Evolutionary conservation across 1,139 yeast genomes (phyloP).

Genomic region (Blastobotrys malaysiensis): DNA sequence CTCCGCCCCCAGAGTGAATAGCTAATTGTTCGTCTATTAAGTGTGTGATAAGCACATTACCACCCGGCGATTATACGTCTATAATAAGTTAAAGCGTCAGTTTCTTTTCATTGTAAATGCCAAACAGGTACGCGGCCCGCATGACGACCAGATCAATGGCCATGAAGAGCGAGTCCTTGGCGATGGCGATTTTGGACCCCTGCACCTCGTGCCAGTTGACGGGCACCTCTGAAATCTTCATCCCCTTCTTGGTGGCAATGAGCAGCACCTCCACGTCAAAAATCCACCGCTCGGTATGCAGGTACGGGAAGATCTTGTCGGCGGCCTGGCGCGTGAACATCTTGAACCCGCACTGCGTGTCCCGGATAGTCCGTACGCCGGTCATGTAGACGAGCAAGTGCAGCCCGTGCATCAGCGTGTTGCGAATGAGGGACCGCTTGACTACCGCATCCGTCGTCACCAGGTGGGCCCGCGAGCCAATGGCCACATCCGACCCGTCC

Average conservation of each 20-base stretch:
- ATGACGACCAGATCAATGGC: slow-evolving; percentile 93
- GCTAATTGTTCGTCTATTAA: neutral
- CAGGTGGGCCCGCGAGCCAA: slow-evolving; percentile 97
- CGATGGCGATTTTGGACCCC: slow-evolving; percentile 90
- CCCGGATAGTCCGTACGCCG: slow-evolving; percentile 81
- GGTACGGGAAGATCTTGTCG: slow-evolving; percentile 65
- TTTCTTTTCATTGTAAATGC: slow-evolving; percentile 51
- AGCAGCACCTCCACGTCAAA: slow-evolving; percentile 91
- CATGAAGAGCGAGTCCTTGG: slow-evolving; percentile 86
- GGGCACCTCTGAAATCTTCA: slow-evolving; percentile 69
- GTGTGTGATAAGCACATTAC: too few relatives aligned
- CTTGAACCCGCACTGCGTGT: slow-evolving; percentile 97
- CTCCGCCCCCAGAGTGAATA: too few relatives aligned
- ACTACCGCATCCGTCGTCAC: slow-evolving; percentile 95
- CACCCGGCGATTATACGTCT: too few relatives aligned
- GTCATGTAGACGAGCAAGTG: slow-evolving; percentile 81
- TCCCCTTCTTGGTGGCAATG: slow-evolving; percentile 65
- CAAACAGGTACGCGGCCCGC: slow-evolving; percentile 78
- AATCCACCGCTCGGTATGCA: slow-evolving; percentile 98
- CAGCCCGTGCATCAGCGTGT: slow-evolving; percentile 87
- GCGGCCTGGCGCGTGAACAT: slow-evolving; percentile 72
- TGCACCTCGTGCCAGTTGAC: slow-evolving; percentile 96
- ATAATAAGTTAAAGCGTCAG: neutral
- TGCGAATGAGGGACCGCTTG: slow-evolving; percentile 79
- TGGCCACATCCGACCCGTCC: slow-evolving; percentile 50